Conservation (phyloP, 768 basidiomycete species). For the Sarcodon sp. region DNA sequence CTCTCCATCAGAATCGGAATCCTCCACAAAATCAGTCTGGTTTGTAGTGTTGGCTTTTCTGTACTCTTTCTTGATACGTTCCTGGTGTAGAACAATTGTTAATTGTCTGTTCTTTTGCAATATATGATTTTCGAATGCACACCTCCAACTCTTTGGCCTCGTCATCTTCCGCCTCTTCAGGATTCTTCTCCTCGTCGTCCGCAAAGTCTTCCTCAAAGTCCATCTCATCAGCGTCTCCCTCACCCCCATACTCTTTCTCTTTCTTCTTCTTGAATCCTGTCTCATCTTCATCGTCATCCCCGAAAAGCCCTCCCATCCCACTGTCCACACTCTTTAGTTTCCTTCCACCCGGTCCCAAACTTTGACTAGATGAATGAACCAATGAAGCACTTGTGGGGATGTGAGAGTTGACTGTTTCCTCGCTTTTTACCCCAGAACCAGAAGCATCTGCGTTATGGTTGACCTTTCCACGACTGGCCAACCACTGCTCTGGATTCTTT, state of each 20-base stretch:
- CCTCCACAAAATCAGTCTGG: constrained; percentile 59
- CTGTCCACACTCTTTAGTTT: constrained; percentile 57
- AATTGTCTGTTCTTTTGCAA: neutral
- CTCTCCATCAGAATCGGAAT: constrained; percentile 60
- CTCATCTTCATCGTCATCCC: constrained; percentile 55
- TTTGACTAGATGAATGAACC: constrained; percentile 36
- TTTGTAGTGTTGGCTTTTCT: constrained; percentile 63
- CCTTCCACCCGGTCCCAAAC: constrained; percentile 59
- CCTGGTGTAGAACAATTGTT: constrained; percentile 28
- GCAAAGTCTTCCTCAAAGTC: constrained; percentile 77
- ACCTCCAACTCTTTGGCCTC: constrained; percentile 79
- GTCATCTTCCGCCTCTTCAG: constrained; percentile 66
- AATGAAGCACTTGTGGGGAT: constrained; percentile 29
- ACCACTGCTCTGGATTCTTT: constrained; percentile 63
- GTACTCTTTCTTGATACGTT: constrained; percentile 76
- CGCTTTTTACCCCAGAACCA: constrained; percentile 37
- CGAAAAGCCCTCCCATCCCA: constrained; percentile 46
- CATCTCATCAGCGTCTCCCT: constrained; percentile 76
- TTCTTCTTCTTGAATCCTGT: constrained; percentile 25
- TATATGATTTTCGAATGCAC: constrained; percentile 6
- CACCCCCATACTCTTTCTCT: constrained; percentile 53
- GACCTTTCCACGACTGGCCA: constrained; percentile 42
- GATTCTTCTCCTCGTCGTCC: constrained; percentile 74
- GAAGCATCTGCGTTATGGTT: neutral
- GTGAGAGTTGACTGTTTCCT: constrained; percentile 19